Conservation (phyloP, 2,329 filamentous ascomycete genomes). For the Phialophora verrucosa region DNA sequence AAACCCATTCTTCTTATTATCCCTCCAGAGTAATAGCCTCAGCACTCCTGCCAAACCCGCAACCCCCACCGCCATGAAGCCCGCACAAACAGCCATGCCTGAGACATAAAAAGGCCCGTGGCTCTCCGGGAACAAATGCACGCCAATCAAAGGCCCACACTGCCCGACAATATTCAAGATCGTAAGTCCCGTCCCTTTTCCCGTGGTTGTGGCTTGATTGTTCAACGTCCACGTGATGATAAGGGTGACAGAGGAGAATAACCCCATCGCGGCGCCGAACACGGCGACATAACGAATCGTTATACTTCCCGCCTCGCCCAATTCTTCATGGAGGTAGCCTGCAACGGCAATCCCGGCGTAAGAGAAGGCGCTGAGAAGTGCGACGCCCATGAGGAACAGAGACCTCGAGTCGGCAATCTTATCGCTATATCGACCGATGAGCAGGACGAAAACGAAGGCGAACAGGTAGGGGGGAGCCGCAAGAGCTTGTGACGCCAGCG, state of each 20-base stretch:
- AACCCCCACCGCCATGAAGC: conserved; percentile 65
- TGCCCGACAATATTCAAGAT: conserved; percentile 83
- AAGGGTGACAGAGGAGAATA: conserved; percentile 82
- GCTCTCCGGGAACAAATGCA: conserved; percentile 64
- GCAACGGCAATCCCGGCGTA: conserved; percentile 67
- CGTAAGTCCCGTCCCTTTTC: conserved; percentile 77
- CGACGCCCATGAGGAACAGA: conserved; percentile 70
- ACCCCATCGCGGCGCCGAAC: conserved; percentile 78
- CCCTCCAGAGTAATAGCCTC: conserved; percentile 58
- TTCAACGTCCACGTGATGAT: conserved; percentile 90
- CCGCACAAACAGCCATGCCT: conserved; percentile 68
- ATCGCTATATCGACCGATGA: conserved; percentile 76
- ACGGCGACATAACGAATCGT: conserved; percentile 71
- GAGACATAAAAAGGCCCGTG: conserved; percentile 67
- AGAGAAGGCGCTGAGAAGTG: conserved; percentile 67
- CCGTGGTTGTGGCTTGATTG: conserved; percentile 73
- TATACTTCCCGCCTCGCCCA: conserved; percentile 44
- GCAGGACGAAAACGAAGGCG: conserved; percentile 68
- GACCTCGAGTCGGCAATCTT: conserved; percentile 63
- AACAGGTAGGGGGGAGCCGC: conserved; percentile 80
- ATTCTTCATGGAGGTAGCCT: conserved; percentile 52
- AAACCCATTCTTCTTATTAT: conserved; percentile 56
- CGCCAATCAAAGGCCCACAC: conserved; percentile 74
- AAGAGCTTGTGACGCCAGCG: conserved; percentile 73
- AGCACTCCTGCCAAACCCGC: conserved; percentile 61